Base-by-base conservation (phyloP, 805 yeast genomes). In the Hanseniaspora singularis region DNA sequence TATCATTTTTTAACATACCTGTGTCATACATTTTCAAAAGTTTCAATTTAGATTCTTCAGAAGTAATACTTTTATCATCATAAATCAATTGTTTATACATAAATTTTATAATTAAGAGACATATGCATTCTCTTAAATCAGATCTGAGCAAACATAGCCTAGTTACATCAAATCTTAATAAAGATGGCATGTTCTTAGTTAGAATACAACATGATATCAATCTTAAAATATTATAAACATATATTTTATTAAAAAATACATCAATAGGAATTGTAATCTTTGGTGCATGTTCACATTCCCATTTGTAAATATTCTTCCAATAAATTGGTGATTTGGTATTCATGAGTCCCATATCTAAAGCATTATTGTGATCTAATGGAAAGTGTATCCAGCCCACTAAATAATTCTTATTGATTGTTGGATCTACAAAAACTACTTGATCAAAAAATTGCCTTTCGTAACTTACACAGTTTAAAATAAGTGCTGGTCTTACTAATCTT, bases 401-500 rank as follows among this genome's bases (percentile, higher is more conserved):
- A 55, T 76, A 76, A 16, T 67, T 58, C 38, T 82, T 67, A 53
- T 77, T 75, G 59, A 81, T 84, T 22, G 32, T 44, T 14, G 18
- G 16, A 30, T 44, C 41, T 7, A 33, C 26, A 19, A 30, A 44
- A 5, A 44, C 38, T 15, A 39, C 48, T 14, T 44, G 48, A 4
- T 34, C 26, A 37, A 44, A 44, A 64, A 86, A 86, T 60, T 84
- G 94, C 55, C 78, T 78, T 64, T 88, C 97, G 57, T 88, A 84
- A 50, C 82, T 88, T 11, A 82, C 81, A 2, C 95, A 92, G 30
- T 92, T 83, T 55, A 85, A 87, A 49, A 86, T 76, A 40, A 89
- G 68, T 2, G 81, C 80, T 2, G 95, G 94, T 56, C 96, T 72
- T 46, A 87, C 67, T 18, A 85, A 76, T 53, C 95, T 72, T 46